Conservation (phyloP, 192 early-diverging fungal genomes). For the Haplosporangium gracile region DNA sequence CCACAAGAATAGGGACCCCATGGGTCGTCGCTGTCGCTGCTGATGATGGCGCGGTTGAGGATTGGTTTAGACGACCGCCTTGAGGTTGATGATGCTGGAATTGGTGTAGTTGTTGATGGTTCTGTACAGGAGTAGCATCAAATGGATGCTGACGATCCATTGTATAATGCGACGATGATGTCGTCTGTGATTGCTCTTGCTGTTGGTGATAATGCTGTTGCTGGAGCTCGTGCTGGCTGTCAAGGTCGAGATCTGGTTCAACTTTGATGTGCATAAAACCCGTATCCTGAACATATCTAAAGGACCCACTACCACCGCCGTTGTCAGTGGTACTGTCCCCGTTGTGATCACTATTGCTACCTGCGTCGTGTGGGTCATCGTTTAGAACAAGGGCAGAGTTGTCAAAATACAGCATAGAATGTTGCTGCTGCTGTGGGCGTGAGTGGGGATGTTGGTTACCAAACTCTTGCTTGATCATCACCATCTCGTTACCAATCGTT, state of each 20-base stretch:
- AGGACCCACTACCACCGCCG: not conserved
- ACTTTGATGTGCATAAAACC: constrained; percentile 15
- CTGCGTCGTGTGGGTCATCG: not conserved
- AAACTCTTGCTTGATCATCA: not conserved
- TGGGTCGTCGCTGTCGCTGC: not conserved
- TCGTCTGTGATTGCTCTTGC: not conserved
- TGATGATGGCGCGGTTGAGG: not conserved
- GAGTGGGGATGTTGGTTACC: not conserved
- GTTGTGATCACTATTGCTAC: not conserved
- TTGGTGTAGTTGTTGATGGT: not conserved
- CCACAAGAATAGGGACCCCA: constrained; percentile 1
- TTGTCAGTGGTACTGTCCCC: not conserved
- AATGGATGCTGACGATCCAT: constrained; percentile 9
- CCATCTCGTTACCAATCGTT: not conserved
- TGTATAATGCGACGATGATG: not conserved
- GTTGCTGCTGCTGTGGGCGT: not conserved
- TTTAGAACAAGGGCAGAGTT: not conserved
- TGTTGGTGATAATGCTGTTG: not conserved
- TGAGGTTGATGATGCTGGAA: not conserved
- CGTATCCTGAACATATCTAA: constrained; percentile 3
- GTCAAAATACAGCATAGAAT: not conserved
- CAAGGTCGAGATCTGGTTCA: constrained; percentile 12
- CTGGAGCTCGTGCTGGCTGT: not conserved
- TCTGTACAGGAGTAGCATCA: not conserved
- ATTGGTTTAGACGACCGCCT: not conserved